Conservation (phyloP, 78 protist species). For the slime mould (Dictyostelium discoideum) region DNA sequence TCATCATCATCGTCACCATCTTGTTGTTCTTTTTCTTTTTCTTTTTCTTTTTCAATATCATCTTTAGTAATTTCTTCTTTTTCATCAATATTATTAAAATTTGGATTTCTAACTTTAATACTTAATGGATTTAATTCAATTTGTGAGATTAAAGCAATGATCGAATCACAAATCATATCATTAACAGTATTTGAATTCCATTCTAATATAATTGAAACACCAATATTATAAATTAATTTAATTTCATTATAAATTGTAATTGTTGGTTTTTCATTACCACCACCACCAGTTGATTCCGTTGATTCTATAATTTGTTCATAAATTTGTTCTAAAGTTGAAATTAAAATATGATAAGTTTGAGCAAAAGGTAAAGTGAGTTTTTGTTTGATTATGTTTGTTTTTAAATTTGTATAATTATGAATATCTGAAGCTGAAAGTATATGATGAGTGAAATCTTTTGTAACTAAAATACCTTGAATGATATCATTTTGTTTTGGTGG, state of each 20-base stretch:
- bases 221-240: conserved; percentile 6
- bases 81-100: background rate
- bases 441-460: conserved; percentile 81
- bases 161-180: conserved; percentile 90
- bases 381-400: conserved; percentile 61
- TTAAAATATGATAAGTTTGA: conserved; percentile 40
- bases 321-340: conserved; percentile 65
- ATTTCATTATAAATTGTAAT: conserved; percentile 19
- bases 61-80: background rate
- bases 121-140: conserved; percentile 81
- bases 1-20: background rate
- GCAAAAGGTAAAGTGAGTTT: conserved; percentile 54
- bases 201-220: conserved; percentile 28
- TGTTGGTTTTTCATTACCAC: background rate
- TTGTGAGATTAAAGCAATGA: conserved; percentile 78
- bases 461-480: conserved; percentile 65
- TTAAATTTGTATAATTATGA: conserved; percentile 63
- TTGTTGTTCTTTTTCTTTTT: background rate
- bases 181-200: conserved; percentile 85
- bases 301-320: conserved; percentile 48
- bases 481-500: conserved; percentile 28
- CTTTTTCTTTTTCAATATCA: background rate
- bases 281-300: background rate
- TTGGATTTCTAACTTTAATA: conserved; percentile 24
- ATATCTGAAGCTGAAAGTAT: conserved; percentile 67